Conservation (phyloP, 2,329 filamentous ascomycete genomes). For the Orbilia javanica region DNA sequence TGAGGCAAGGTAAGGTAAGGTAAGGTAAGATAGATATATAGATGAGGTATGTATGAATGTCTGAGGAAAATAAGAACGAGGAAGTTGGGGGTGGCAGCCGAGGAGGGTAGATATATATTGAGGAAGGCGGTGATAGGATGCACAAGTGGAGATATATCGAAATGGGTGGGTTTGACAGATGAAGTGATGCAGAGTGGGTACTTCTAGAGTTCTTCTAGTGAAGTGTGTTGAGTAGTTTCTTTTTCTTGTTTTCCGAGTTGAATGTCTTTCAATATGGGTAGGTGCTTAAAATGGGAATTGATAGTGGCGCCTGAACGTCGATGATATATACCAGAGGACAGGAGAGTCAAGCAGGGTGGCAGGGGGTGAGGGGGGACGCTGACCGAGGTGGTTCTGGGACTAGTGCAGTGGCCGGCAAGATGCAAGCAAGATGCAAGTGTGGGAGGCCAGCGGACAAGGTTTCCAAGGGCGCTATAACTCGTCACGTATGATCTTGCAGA, state of each 20-base stretch:
- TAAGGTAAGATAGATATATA: slow-evolving; percentile 35
- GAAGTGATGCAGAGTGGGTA: slow-evolving; percentile 55
- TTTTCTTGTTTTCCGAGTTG: slow-evolving; percentile 57
- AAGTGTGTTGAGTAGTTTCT: slow-evolving; percentile 44
- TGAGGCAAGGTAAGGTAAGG: slow-evolving; percentile 37
- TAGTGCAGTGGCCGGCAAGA: slow-evolving; percentile 43
- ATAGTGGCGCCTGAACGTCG: slow-evolving; percentile 58
- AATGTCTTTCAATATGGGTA: slow-evolving; percentile 59
- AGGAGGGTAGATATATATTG: slow-evolving; percentile 58
- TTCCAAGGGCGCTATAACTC: slow-evolving; percentile 59
- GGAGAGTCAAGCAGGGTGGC: slow-evolving; percentile 51
- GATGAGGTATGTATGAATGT: slow-evolving; percentile 58
- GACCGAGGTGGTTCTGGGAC: slow-evolving; percentile 44
- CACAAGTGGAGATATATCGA: slow-evolving; percentile 50
- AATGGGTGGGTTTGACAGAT: slow-evolving; percentile 55
- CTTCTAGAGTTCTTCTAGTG: slow-evolving; percentile 51
- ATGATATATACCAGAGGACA: slow-evolving; percentile 59
- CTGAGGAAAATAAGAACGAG: slow-evolving; percentile 54
- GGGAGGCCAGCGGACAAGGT: slow-evolving; percentile 52
- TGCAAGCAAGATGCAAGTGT: slow-evolving; percentile 33
- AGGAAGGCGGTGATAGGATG: slow-evolving; percentile 52
- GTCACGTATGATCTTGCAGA: slow-evolving; percentile 59
- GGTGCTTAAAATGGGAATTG: slow-evolving; percentile 59
- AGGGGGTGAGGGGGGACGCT: slow-evolving; percentile 41
- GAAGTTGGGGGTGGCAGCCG: slow-evolving; percentile 33